phyloP scores from a whole-genome alignment of 768 basidiomycete genomes.

The Pleurotus cornucopiae region DNA sequence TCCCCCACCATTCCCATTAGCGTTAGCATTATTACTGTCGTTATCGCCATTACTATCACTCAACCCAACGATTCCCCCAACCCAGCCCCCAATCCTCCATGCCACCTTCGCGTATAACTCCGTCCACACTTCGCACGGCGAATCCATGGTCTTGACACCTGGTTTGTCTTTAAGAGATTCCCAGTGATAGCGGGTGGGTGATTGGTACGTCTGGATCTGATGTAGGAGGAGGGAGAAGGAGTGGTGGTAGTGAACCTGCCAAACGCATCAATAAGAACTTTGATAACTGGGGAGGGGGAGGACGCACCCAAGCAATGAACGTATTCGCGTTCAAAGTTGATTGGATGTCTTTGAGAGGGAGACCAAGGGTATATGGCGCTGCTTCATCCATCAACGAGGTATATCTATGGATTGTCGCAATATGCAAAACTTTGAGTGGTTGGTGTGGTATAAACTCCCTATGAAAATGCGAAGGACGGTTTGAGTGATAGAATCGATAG shows the following conservation, averaged over 20 bases:
- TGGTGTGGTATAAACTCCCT: background rate
- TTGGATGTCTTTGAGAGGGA: constrained; percentile 2
- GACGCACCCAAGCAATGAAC: constrained; percentile 2
- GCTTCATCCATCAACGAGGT: constrained; percentile 5
- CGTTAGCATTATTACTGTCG: too few relatives aligned
- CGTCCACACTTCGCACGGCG: constrained; percentile 6
- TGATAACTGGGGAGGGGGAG: background rate
- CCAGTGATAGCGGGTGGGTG: constrained; percentile 6
- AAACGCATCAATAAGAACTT: background rate
- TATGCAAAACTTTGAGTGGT: background rate
- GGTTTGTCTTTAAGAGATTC: constrained; percentile 7
- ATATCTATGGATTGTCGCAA: background rate
- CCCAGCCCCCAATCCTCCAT: background rate
- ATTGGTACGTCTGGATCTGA: background rate
- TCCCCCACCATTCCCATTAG: too few relatives aligned
- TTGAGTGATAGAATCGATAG: too few relatives aligned
- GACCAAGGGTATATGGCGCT: background rate
- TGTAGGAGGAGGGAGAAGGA: background rate
- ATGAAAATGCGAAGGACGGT: background rate
- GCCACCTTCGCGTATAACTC: constrained; percentile 2
- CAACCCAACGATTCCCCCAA: too few relatives aligned
- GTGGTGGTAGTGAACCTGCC: background rate
- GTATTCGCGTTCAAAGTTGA: background rate
- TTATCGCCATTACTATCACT: too few relatives aligned
- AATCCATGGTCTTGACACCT: constrained; percentile 4